phyloP scores from a whole-genome alignment of 2,329 filamentous ascomycete genomes.

The Aspergillus hiratsukae region DNA sequence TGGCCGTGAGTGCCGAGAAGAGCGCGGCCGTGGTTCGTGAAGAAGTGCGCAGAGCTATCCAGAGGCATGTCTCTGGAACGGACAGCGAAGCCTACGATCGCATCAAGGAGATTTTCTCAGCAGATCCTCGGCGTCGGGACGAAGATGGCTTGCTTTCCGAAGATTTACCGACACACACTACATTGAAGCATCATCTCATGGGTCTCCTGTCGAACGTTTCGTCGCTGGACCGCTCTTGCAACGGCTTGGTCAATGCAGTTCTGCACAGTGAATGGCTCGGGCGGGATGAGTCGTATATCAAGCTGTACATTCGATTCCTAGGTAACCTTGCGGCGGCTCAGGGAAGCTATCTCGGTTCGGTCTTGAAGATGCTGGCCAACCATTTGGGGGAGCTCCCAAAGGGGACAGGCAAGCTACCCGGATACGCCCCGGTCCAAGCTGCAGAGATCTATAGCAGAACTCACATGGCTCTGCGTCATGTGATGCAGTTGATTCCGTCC shows the following conservation, averaged over 20 bases:
- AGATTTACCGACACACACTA: slow-evolving; percentile 48
- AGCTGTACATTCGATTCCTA: slow-evolving; percentile 53
- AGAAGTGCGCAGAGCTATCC: slow-evolving; percentile 56
- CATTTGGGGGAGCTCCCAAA: slow-evolving; percentile 64
- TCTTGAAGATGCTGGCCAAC: slow-evolving; percentile 75
- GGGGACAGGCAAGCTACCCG: slow-evolving; percentile 49
- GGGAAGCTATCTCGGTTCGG: slow-evolving; percentile 67
- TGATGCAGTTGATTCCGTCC: slow-evolving; percentile 77
- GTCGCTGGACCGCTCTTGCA: slow-evolving; percentile 52
- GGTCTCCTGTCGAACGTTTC: slow-evolving; percentile 56
- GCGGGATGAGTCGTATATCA: slow-evolving; percentile 56
- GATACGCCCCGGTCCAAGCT: slow-evolving; percentile 55
- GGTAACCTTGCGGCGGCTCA: slow-evolving; percentile 73
- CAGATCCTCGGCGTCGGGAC: slow-evolving; percentile 41
- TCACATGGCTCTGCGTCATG: slow-evolving; percentile 69
- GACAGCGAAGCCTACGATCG: slow-evolving; percentile 56
- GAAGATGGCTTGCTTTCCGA: slow-evolving; percentile 28
- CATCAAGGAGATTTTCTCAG: slow-evolving; percentile 50
- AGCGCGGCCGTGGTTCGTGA: slow-evolving; percentile 55
- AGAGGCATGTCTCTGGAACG: slow-evolving; percentile 47
- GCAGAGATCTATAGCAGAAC: slow-evolving; percentile 66
- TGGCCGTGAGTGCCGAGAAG: slow-evolving; percentile 42
- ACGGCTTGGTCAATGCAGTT: slow-evolving; percentile 54
- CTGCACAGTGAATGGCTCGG: slow-evolving; percentile 59
- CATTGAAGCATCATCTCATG: slow-evolving; percentile 55